Evolutionary conservation across 2,329 filamentous ascomycete species (phyloP).

Genomic region (Leptodontidium sp.): DNA sequence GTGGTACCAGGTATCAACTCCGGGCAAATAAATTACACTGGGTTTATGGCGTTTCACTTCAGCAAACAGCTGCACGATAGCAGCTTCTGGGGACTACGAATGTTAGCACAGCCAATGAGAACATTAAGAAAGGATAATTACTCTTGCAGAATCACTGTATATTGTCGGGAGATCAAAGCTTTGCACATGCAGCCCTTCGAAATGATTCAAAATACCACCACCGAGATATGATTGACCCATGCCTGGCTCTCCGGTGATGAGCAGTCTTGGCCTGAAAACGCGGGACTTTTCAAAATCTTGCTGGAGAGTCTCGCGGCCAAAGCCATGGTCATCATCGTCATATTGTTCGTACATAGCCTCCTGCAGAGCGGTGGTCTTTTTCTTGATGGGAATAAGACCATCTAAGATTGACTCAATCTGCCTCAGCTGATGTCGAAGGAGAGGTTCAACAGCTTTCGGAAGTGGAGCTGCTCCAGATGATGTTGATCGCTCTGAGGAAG

Average conservation of each 20-base stretch:
- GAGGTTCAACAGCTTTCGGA: conserved; percentile 79
- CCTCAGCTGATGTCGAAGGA: conserved; percentile 76
- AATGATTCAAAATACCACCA: conserved; percentile 84
- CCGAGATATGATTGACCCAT: conserved; percentile 96
- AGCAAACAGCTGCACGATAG: conserved; percentile 87
- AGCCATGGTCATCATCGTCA: conserved; percentile 81
- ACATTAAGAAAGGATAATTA: conserved; percentile 51
- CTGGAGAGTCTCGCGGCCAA: conserved; percentile 78
- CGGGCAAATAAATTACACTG: conserved; percentile 93
- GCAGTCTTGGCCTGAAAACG: conserved; percentile 85
- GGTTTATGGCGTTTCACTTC: conserved; percentile 95
- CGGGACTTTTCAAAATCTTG: conserved; percentile 87
- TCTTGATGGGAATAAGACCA: conserved; percentile 81
- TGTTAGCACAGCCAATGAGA: conserved; percentile 25
- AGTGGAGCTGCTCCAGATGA: conserved; percentile 85
- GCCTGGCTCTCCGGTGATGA: conserved; percentile 82
- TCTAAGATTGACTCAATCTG: conserved; percentile 76
- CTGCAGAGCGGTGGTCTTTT: conserved; percentile 87
- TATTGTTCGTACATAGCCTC: conserved; percentile 93
- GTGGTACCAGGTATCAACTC: conserved; percentile 85
- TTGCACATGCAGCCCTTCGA: conserved; percentile 94
- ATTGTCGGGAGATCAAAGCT: conserved; percentile 91
- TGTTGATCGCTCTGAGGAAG: conserved; percentile 90
- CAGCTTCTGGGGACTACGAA: conserved; percentile 67
- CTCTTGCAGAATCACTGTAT: conserved; percentile 80